A percentile compares a stretch with the other conserved stretches of the same genome.
phyloP scores from a whole-genome alignment of 225 moss, liverwort and hornwort genomes.

The Marchantia paleacea region DNA sequence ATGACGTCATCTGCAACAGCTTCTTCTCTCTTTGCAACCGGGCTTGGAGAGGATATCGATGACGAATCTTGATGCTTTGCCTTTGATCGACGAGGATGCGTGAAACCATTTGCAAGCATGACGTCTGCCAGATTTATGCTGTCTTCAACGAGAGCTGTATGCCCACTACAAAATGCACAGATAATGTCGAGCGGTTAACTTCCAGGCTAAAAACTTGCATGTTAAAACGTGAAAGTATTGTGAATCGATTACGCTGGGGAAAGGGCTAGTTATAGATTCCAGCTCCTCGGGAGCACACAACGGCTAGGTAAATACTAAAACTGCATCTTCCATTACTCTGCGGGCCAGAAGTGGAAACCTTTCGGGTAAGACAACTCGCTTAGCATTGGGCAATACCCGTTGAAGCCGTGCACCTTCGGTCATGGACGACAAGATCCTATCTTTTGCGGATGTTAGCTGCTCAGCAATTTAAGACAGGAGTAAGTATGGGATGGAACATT shows the following conservation, averaged over 20 bases:
- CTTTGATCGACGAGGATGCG: slow-evolving; percentile 37
- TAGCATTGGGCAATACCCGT: slow-evolving; percentile 61
- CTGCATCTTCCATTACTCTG: neutral
- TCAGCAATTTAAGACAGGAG: neutral
- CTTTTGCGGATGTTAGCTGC: slow-evolving; percentile 75
- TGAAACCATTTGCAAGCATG: slow-evolving; percentile 59
- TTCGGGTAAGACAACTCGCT: slow-evolving; percentile 71
- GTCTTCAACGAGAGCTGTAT: slow-evolving; percentile 77
- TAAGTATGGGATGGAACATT: too few species aligned
- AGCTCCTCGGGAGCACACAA: neutral
- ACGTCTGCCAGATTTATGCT: slow-evolving; percentile 50
- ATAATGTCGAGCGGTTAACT: neutral
- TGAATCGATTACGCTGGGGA: neutral
- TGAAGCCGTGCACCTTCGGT: slow-evolving; percentile 74
- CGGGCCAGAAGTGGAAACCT: slow-evolving; percentile 44
- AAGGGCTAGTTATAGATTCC: neutral
- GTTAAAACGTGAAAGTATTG: neutral
- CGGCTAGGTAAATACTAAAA: neutral
- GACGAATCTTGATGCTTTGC: slow-evolving; percentile 15
- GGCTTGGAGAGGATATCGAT: slow-evolving; percentile 16
- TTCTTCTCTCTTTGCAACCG: slow-evolving; percentile 45
- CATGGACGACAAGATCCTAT: slow-evolving; percentile 61
- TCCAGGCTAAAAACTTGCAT: neutral
- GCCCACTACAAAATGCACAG: slow-evolving; percentile 53
- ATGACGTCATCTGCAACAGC: slow-evolving; percentile 63